Percentiles rank a stretch among this genome's conserved stretches.
Evolutionary conservation across 2,329 filamentous ascomycete genomes (phyloP).

Genomic region (Pleurostoma richardsiae): DNA sequence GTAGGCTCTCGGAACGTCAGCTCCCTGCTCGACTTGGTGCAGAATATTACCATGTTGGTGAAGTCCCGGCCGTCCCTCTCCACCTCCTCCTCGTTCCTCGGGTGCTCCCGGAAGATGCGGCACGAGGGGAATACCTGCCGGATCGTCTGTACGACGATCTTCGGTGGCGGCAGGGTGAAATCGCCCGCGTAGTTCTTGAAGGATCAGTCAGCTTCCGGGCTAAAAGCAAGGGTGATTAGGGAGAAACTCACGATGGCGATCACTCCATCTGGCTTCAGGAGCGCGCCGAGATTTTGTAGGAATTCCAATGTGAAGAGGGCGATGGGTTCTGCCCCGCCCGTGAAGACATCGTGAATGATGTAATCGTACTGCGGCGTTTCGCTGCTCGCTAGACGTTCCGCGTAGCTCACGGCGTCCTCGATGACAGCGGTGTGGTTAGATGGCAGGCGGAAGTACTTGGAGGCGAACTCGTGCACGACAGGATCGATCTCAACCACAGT

Average conservation of each 20-base stretch:
- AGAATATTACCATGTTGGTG: constrained; percentile 96
- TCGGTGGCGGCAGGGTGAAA: constrained; percentile 68
- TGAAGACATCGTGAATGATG: constrained; percentile 97
- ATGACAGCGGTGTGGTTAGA: constrained; percentile 75
- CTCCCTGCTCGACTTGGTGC: constrained; percentile 55
- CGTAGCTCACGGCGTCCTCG: constrained; percentile 74
- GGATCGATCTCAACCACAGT: constrained; percentile 95
- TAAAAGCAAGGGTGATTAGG: not conserved
- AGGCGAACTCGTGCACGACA: constrained; percentile 77
- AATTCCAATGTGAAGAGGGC: constrained; percentile 86
- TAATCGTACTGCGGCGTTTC: constrained; percentile 66
- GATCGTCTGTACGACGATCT: constrained; percentile 79
- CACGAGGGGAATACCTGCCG: constrained; percentile 79
- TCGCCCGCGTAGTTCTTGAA: constrained; percentile 89
- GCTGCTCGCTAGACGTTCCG: constrained; percentile 36
- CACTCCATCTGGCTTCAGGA: constrained; percentile 74
- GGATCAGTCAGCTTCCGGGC: constrained; percentile 2
- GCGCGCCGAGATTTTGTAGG: constrained; percentile 60
- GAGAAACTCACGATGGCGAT: constrained; percentile 71
- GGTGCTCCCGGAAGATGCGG: constrained; percentile 80
- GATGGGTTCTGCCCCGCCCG: constrained; percentile 87
- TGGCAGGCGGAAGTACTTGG: constrained; percentile 76
- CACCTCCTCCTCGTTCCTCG: constrained; percentile 42
- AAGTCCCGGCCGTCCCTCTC: constrained; percentile 60
- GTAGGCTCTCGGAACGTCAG: constrained; percentile 64